phyloP scores from a whole-genome alignment of 768 basidiomycete species.

The Trametes coccinea region DNA sequence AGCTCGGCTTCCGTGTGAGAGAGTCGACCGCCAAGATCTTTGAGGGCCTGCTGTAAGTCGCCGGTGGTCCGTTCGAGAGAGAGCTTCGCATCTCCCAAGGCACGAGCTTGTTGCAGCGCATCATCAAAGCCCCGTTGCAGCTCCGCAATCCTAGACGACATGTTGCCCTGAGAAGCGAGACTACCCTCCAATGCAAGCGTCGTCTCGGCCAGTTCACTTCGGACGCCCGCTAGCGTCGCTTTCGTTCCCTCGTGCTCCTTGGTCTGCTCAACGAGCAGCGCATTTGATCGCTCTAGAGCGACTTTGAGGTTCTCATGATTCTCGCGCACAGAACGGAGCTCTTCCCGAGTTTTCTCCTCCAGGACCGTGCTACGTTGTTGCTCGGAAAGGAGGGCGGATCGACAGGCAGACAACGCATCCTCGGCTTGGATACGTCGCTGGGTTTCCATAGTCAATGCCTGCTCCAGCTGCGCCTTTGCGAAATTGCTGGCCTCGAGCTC shows the following conservation, averaged over 20 bases:
- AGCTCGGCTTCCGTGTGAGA: conserved; percentile 9
- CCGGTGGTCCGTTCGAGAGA: conserved; percentile 7
- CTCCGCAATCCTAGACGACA: conserved; percentile 8
- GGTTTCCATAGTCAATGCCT: background rate
- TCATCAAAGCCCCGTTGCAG: conserved; percentile 9
- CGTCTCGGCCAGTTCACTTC: conserved; percentile 4
- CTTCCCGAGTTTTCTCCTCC: background rate
- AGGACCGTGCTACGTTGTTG: background rate
- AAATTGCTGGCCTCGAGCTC: background rate
- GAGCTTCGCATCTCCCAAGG: conserved; percentile 8
- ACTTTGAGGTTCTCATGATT: conserved; percentile 11
- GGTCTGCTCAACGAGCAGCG: background rate
- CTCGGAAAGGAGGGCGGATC: background rate
- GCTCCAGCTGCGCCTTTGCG: background rate
- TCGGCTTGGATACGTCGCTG: background rate
- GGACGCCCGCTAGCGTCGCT: background rate
- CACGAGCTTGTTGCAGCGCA: conserved; percentile 3
- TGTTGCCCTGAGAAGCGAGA: background rate
- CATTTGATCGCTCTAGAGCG: conserved; percentile 22
- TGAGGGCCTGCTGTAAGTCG: conserved; percentile 12
- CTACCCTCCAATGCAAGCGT: background rate
- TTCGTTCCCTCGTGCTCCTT: background rate
- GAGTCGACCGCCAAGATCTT: conserved; percentile 7
- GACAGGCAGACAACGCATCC: background rate
- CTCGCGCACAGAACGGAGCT: background rate